These are phyloP conservation scores for Rubroboletus satanas DNA, from an alignment of 768 basidiomycete genomes.

Conservation along the genomic window DNA sequence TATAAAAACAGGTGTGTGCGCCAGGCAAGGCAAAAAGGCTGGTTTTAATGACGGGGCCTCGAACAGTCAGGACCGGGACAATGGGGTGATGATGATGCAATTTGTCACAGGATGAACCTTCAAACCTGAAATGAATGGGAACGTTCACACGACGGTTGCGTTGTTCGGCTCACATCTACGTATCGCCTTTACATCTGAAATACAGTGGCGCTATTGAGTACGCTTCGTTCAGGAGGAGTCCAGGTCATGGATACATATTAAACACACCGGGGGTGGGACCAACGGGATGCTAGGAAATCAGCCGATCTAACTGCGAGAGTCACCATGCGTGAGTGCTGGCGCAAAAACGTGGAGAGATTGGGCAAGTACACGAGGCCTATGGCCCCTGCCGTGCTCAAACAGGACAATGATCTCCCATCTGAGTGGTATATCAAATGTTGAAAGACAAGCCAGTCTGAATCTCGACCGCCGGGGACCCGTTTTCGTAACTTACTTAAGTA, in stretches of 20 bases:
- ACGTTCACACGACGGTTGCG: background rate
- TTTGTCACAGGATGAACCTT: conserved; percentile 1
- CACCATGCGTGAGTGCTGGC: background rate
- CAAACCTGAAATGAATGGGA: conserved; percentile 6
- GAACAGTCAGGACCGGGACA: conserved; percentile 6
- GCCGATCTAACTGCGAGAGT: conserved; percentile 6
- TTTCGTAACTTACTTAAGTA: background rate
- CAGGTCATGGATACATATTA: background rate
- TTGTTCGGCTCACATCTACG: background rate
- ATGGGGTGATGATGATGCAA: background rate
- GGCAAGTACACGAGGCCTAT: background rate
- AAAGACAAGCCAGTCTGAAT: background rate
- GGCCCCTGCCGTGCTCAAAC: background rate
- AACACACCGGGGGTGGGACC: background rate
- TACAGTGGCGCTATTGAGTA: background rate
- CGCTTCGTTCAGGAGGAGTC: background rate
- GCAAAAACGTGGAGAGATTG: background rate
- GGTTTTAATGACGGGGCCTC: background rate
- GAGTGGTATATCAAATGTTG: background rate
- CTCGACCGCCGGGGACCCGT: background rate
- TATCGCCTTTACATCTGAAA: background rate
- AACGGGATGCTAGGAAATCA: background rate
- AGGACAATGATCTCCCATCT: background rate
- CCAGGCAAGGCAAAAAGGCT: background rate
- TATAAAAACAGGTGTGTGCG: background rate